Evolutionary conservation across 148 eudicot genomes (phyloP), one percentile per base, ranked within the genome.

Genomic region (Diospyros kaki): DNA sequence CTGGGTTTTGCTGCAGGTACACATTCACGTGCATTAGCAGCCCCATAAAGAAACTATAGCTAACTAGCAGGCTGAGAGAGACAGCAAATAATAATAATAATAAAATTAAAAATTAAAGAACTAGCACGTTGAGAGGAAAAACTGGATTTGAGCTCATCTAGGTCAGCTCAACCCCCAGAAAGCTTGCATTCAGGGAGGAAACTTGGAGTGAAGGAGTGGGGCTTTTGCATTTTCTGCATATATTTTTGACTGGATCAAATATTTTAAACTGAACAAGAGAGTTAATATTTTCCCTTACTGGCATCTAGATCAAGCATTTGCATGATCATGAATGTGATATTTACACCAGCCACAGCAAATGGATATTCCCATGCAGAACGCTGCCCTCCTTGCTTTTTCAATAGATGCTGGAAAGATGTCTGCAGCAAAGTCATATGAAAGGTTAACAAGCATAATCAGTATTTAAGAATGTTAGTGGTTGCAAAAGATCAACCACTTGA

Each of bases 331-430:
- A 90, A 93, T 71, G 98, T 90, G 59, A 91, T 89, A 81, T 93
- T 93, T 74, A 93, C 90, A 78, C 97, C 95, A 64, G 96, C 97
- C 80, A 85, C 97, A 76, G 96, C 97, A 83, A 93, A 93, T 60
- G 98, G 98, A 81, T 91, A 93, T 70, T 90, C 98, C 98, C 98
- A 93, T 6, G 82, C 76, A 54, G 98, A 85, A 43, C 93, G 76
- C 68, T 91, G 84, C 65, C 93, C 93, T 55, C 81, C 87, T 84
- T 87, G 86, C 80, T 89, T 93, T 41, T 78, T 85, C 54, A 91
- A 74, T 64, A 93, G 81, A 65, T 60, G 69, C 81, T 91, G 96
- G 77, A 91, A 93, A 39, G 93, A 90, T 55, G 81, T 85, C 98
- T 93, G 88, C 80, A 73, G 64, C 54, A 64, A 69, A 42, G 28